These are phyloP conservation scores for Aspergillus pseudoglaucus DNA, from an alignment of 2,329 filamentous ascomycete species.

Conservation along the genomic window DNA sequence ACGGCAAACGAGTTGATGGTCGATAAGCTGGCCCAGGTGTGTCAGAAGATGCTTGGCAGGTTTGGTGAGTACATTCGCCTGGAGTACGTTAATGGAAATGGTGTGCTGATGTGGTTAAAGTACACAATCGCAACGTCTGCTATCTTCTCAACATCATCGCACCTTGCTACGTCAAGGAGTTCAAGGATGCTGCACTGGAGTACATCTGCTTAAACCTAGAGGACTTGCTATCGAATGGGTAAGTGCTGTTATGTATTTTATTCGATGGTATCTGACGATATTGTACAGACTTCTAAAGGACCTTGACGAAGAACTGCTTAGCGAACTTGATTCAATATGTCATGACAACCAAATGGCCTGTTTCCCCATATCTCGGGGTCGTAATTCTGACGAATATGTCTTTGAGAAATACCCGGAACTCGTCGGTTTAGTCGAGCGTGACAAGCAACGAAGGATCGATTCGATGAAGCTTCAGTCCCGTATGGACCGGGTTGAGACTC, in stretches of 20 bases:
- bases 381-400: conserved; percentile 55
- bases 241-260: conserved; percentile 13
- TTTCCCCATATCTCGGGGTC: conserved; percentile 70
- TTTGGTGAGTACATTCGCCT: conserved; percentile 49
- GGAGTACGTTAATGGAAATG: neutral
- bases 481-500: conserved; percentile 60
- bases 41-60: conserved; percentile 73
- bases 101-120: conserved; percentile 31
- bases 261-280: neutral
- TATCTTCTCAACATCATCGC: conserved; percentile 79
- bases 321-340: conserved; percentile 73
- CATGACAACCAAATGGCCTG: conserved; percentile 74
- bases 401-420: conserved; percentile 42
- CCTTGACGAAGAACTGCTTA: conserved; percentile 74
- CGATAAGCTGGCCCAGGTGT: conserved; percentile 80
- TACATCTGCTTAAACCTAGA: conserved; percentile 91
- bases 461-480: conserved; percentile 65
- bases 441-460: conserved; percentile 60
- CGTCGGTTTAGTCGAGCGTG: conserved; percentile 30
- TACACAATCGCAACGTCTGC: conserved; percentile 79
- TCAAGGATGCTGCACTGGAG: conserved; percentile 81
- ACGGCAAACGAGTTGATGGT: conserved; percentile 94
- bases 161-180: conserved; percentile 72
- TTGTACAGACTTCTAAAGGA: conserved; percentile 62
- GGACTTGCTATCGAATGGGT: conserved; percentile 81